phyloP scores from a whole-genome alignment of 768 basidiomycete genomes.

The Xerocomellus intermedius region DNA sequence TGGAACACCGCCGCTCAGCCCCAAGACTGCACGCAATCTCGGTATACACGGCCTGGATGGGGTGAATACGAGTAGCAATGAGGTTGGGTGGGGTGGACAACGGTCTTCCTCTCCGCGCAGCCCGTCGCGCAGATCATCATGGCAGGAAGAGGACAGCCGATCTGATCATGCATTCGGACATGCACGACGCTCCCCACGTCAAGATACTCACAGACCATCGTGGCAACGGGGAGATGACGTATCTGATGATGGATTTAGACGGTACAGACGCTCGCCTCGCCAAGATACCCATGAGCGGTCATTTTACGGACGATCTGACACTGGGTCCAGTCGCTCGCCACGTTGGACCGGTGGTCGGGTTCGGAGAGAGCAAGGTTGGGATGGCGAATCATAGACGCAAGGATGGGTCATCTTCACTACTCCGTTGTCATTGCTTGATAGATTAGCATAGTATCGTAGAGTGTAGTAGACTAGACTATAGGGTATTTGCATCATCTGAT shows the following conservation, averaged over 20 bases:
- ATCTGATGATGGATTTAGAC: neutral
- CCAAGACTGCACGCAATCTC: conserved; percentile 51
- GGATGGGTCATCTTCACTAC: neutral
- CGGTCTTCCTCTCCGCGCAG: conserved; percentile 6
- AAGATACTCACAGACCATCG: neutral
- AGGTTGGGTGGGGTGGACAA: neutral
- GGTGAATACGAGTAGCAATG: conserved; percentile 16
- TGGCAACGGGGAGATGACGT: neutral
- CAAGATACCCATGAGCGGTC: conserved; percentile 4
- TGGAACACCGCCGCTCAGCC: conserved; percentile 38
- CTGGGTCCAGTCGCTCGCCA: conserved; percentile 1
- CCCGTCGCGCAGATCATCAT: conserved; percentile 8
- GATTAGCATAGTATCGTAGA: conserved; percentile 6
- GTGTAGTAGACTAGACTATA: neutral
- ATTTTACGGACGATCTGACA: conserved; percentile 3
- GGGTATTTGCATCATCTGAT: neutral
- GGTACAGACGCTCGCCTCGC: neutral
- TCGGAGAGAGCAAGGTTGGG: conserved; percentile 8
- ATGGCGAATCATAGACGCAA: neutral
- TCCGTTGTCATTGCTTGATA: neutral
- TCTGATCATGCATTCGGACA: neutral
- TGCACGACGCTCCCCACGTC: conserved; percentile 2
- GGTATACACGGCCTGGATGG: conserved; percentile 39
- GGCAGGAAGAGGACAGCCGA: conserved; percentile 5
- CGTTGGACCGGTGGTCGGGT: conserved; percentile 1